These are phyloP conservation scores for Vitis cinerea DNA, from an alignment of 164 flowering plant genomes.

Conservation along the genomic window DNA sequence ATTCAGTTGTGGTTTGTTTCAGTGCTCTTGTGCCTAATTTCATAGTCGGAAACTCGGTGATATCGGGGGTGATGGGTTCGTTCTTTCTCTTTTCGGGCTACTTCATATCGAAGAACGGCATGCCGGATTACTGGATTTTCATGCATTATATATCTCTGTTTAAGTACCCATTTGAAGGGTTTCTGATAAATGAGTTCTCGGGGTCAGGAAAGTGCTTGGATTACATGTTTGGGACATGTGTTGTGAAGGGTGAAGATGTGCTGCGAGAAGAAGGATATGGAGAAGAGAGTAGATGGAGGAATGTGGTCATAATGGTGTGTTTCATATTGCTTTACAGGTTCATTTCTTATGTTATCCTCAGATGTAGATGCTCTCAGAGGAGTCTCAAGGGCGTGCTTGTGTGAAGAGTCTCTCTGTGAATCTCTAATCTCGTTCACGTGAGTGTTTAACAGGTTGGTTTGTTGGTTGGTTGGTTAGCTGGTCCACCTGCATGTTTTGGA, in stretches of 20 bases:
- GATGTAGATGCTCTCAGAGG: slow-evolving; percentile 67
- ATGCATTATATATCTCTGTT: slow-evolving; percentile 89
- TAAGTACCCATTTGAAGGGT: slow-evolving; percentile 97
- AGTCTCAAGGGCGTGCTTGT: slow-evolving; percentile 24
- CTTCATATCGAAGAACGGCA: slow-evolving; percentile 76
- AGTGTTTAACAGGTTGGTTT: too few relatives aligned
- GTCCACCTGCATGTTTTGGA: too few relatives aligned
- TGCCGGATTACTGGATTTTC: slow-evolving; percentile 84
- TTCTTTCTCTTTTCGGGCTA: slow-evolving; percentile 93
- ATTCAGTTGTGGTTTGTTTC: slow-evolving; percentile 93
- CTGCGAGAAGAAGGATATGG: slow-evolving; percentile 75
- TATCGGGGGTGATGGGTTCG: slow-evolving; percentile 89
- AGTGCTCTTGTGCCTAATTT: slow-evolving; percentile 92
- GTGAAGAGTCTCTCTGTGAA: slow-evolving; percentile 2
- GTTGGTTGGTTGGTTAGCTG: too few relatives aligned
- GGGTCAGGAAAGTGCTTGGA: slow-evolving; percentile 67
- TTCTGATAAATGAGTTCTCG: slow-evolving; percentile 86
- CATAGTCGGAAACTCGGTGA: slow-evolving; percentile 88
- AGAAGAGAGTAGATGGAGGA: slow-evolving; percentile 71
- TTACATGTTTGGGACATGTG: slow-evolving; percentile 64
- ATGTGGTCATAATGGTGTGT: slow-evolving; percentile 69
- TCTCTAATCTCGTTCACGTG: too few relatives aligned
- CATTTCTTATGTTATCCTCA: slow-evolving; percentile 77
- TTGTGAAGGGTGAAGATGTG: slow-evolving; percentile 71
- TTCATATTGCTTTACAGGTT: slow-evolving; percentile 84